A percentile compares a stretch with the other conserved stretches of the same genome.
These are phyloP conservation scores for Vicia villosa DNA, from an alignment of 306 rosid species.

Conservation along the genomic window DNA sequence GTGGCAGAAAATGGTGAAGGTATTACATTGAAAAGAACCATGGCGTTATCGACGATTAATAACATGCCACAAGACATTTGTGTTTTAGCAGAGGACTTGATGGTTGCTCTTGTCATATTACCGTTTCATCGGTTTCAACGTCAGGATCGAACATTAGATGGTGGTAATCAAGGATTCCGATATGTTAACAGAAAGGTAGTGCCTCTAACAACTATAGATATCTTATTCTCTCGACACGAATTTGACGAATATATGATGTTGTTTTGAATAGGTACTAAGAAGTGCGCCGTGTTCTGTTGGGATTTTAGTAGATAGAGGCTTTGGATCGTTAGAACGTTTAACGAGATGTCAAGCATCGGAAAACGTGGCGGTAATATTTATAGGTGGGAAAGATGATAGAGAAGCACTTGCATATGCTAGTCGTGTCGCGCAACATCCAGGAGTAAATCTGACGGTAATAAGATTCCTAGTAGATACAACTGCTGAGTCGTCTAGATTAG, in stretches of 20 bases:
- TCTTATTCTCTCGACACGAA: background rate
- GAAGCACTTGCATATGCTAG: conserved; percentile 81
- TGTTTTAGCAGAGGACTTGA: conserved; percentile 72
- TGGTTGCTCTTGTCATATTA: conserved; percentile 68
- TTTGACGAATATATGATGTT: background rate
- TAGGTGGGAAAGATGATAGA: conserved; percentile 87
- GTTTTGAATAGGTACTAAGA: conserved; percentile 58
- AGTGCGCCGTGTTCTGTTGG: conserved; percentile 87
- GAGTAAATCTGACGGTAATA: conserved; percentile 73
- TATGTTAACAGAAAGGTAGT: conserved; percentile 85
- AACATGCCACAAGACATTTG: conserved; percentile 67
- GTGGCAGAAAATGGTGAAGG: conserved; percentile 50
- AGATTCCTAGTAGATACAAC: conserved; percentile 66
- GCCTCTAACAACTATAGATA: background rate
- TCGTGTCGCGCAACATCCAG: conserved; percentile 66
- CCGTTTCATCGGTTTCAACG: conserved; percentile 80
- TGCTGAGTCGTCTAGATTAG: conserved; percentile 53
- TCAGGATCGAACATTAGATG: conserved; percentile 58
- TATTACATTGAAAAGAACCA: conserved; percentile 54
- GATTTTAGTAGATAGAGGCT: conserved; percentile 86
- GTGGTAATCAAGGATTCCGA: conserved; percentile 69
- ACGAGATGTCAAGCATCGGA: conserved; percentile 41
- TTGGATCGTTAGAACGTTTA: conserved; percentile 59
- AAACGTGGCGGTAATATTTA: conserved; percentile 76
- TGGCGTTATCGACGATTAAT: conserved; percentile 63